A percentile compares a stretch with the other conserved stretches of the same genome.
phyloP scores from a whole-genome alignment of 768 basidiomycete species.

The Naganishia vaughanmartiniae region DNA sequence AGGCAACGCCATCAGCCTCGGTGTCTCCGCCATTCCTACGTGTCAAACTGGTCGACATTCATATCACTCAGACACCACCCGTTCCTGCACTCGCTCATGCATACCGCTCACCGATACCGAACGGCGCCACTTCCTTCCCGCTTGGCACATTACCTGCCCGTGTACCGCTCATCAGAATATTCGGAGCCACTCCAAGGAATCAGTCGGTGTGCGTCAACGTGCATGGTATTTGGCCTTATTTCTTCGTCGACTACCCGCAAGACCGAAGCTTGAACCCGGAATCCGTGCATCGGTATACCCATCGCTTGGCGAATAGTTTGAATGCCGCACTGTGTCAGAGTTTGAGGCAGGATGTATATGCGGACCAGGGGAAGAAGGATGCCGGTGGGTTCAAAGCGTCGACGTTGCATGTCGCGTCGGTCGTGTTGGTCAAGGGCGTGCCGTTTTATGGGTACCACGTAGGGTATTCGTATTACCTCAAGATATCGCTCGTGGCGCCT shows the following conservation, averaged over 20 bases:
- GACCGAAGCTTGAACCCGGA: slow-evolving; percentile 37
- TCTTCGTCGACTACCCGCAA: slow-evolving; percentile 72
- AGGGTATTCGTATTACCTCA: slow-evolving; percentile 80
- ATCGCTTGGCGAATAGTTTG: slow-evolving; percentile 68
- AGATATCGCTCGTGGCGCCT: slow-evolving; percentile 75
- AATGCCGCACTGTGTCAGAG: slow-evolving; percentile 83
- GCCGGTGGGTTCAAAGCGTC: slow-evolving; percentile 55
- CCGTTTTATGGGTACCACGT: slow-evolving; percentile 93
- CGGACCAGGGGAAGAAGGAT: slow-evolving; percentile 58
- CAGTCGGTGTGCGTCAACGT: slow-evolving; percentile 81
- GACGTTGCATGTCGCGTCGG: slow-evolving; percentile 59
- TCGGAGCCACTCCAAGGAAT: slow-evolving; percentile 73
- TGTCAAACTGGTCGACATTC: slow-evolving; percentile 53
- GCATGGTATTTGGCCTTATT: slow-evolving; percentile 84
- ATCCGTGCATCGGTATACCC: slow-evolving; percentile 67
- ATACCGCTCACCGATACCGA: slow-evolving; percentile 40
- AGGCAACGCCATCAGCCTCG: not conserved
- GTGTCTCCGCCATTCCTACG: slow-evolving; percentile 39
- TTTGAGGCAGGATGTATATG: slow-evolving; percentile 67
- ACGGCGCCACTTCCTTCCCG: slow-evolving; percentile 43
- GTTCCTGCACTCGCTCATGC: slow-evolving; percentile 38
- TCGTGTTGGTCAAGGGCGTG: slow-evolving; percentile 86
- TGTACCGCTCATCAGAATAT: slow-evolving; percentile 81
- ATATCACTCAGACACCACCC: slow-evolving; percentile 42
- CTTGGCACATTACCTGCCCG: slow-evolving; percentile 56